Evolutionary conservation across 257 asterid genomes (phyloP), one percentile per base, ranked within the genome.

Genomic region (Jacaranda mimosifolia): DNA sequence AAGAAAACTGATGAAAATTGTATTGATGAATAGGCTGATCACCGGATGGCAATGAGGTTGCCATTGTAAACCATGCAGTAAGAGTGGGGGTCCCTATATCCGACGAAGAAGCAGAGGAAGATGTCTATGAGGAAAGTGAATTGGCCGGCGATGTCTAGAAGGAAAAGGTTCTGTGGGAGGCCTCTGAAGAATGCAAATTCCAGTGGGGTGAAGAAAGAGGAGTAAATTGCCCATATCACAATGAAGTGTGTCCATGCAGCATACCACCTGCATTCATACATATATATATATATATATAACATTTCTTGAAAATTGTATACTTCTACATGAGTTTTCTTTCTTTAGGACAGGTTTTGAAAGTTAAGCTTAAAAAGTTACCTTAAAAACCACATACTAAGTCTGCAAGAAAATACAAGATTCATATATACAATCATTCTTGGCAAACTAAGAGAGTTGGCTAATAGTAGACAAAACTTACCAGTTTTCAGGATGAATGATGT

Each of bases 111-210:
- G 77, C 63, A 73, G 57, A 91, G 39, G 38, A 83, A 48, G n/a
- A 91, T 79, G 85, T 91, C 97, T 40, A 89, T 3, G 68, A 90
- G 85, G 84, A 91, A 91, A 58, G 92, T 86, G 75, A 91, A 40
- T 21, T 91, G 97, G 11, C 97, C 97, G 14, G 87, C 90, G 39
- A 90, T 82, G 70, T 91, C 97, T 8, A 91, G 89, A 59, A 91
- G 86, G 84, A 91, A 90, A 1, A 91, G 83, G 60, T 91, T 77
- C 81, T 85, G 83, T 0, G 88, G 96, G 19, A 91, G 86, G 21
- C 97, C 97, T 78, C 96, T 82, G 85, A 91, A 89, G 90, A 91
- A 91, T 51, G 86, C 97, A 68, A 91, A 90, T 76, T 91, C 97
- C 8, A 90, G 73, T 4, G 97, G 97, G 1, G 97, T 91, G 83